Evolutionary conservation across 768 basidiomycete species (phyloP), one percentile per base, ranked within the genome.

Genomic region (Boletus rex-veris): DNA sequence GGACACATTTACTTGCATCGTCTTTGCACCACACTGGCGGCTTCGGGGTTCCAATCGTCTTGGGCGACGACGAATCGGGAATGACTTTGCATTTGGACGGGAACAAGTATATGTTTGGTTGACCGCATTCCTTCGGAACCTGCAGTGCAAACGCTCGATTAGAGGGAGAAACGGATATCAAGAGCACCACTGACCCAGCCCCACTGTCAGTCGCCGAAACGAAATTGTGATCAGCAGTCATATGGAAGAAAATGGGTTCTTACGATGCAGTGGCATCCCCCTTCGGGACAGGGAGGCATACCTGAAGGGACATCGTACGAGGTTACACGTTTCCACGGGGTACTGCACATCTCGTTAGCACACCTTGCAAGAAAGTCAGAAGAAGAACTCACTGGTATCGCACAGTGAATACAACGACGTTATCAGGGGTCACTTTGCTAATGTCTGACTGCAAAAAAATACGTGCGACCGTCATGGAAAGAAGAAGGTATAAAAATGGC

Each of bases 61-160:
- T 64, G 15, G 37, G 14, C 3, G 54, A 1, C 0, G 45, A 24
- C 43, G n/a, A n/a, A 31, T 46, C 48, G 1, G 53, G 21, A 3
- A 30, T 28, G 26, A 64, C 43, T 6, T 11, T 24, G 37, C 47
- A 49, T 15, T 3, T 49, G 15, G 33, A 39, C 7, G 55, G 54
- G 5, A 24, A 7, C 21, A 63, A 8, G 48, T 48, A 58, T 0
- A 46, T 42, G 45, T 63, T 64, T 5, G 18, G 33, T 14, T 50
- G 2, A 11, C 62, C 62, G 19, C 59, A 63, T 1, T 7, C 9
- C 9, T 30, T 1, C 5, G 62, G 33, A 37, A 51, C 2, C 62
- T 63, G 40, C n/a, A 33, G 19, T 8, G 24, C 33, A 21, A 24
- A 39, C 2, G 15, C 24, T 16, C 6, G 2, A 26, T 59, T 26